phyloP scores from a whole-genome alignment of 805 yeast genomes.

The Candida silvicultrix region DNA sequence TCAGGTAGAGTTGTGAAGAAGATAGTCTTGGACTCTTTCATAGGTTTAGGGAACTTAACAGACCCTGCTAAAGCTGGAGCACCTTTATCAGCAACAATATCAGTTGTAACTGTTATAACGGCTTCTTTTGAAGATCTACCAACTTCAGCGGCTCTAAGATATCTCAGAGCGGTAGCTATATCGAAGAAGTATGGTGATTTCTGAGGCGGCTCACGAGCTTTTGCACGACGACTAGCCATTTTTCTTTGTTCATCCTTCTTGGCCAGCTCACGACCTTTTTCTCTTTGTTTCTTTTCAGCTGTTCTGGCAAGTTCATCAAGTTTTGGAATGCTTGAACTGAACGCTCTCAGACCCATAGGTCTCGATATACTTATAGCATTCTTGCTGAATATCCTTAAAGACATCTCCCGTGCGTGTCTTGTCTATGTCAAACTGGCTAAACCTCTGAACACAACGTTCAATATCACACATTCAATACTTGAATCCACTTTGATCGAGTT shows the following conservation, averaged over 20 bases:
- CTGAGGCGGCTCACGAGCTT: slow-evolving; percentile 38
- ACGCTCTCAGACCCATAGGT: slow-evolving; percentile 6
- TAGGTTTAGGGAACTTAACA: slow-evolving; percentile 65
- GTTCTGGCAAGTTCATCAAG: slow-evolving; percentile 21
- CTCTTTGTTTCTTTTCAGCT: slow-evolving; percentile 24
- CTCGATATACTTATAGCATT: neutral
- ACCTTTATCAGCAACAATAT: slow-evolving; percentile 69
- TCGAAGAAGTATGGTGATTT: slow-evolving; percentile 62
- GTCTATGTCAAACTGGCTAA: too few species aligned
- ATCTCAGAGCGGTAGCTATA: slow-evolving; percentile 66
- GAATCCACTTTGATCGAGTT: too few species aligned
- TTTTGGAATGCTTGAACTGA: slow-evolving; percentile 6
- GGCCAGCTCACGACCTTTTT: slow-evolving; percentile 17
- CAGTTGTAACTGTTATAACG: slow-evolving; percentile 59
- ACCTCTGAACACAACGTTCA: too few species aligned
- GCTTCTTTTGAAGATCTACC: slow-evolving; percentile 74
- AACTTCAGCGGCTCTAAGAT: slow-evolving; percentile 82
- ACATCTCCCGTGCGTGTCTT: too few species aligned
- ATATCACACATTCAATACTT: too few species aligned
- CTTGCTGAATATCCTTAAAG: neutral
- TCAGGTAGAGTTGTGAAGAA: slow-evolving; percentile 60
- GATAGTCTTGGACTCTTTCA: slow-evolving; percentile 56
- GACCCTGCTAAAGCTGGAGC: slow-evolving; percentile 69
- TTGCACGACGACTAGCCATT: slow-evolving; percentile 28
- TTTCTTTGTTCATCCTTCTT: slow-evolving; percentile 30